These are phyloP conservation scores for Mycena filopes DNA, from an alignment of 768 basidiomycete genomes.

Conservation along the genomic window DNA sequence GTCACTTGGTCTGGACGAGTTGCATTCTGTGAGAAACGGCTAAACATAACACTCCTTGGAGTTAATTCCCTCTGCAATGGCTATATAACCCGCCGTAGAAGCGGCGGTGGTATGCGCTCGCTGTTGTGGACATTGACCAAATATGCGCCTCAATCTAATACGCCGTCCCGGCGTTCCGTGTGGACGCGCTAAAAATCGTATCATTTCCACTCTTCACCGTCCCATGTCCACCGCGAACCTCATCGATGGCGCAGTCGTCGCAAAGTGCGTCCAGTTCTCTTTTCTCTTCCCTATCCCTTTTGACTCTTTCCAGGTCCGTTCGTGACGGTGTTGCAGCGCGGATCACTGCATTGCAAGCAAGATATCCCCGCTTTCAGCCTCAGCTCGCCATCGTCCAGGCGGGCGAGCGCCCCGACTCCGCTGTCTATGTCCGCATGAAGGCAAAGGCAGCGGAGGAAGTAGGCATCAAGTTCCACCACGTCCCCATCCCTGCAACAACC, in stretches of 20 bases:
- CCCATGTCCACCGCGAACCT: slow-evolving; percentile 57
- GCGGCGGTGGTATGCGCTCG: neutral
- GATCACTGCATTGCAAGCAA: slow-evolving; percentile 71
- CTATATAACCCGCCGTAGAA: neutral
- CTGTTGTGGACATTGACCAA: neutral
- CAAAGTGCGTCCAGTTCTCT: slow-evolving; percentile 68
- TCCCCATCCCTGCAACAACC: slow-evolving; percentile 75
- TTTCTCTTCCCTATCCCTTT: slow-evolving; percentile 15
- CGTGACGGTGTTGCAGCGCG: slow-evolving; percentile 78
- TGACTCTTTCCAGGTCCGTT: slow-evolving; percentile 68
- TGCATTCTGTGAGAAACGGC: neutral
- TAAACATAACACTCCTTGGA: neutral
- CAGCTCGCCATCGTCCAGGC: slow-evolving; percentile 94
- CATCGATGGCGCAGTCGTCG: slow-evolving; percentile 87
- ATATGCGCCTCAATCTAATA: neutral
- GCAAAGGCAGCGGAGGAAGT: slow-evolving; percentile 94
- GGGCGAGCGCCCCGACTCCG: slow-evolving; percentile 90
- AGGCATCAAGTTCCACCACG: slow-evolving; percentile 88
- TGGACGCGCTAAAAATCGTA: neutral
- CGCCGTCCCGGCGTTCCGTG: slow-evolving; percentile 18
- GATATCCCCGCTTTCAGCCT: slow-evolving; percentile 90
- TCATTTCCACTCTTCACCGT: slow-evolving; percentile 20
- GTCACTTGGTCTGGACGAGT: slow-evolving; percentile 30
- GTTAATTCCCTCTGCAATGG: neutral
- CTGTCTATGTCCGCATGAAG: slow-evolving; percentile 97